Evolutionary conservation across 208 protist species (phyloP), one percentile per base, ranked within the genome.

Genomic region (Trypanosomatidae sp.): DNA sequence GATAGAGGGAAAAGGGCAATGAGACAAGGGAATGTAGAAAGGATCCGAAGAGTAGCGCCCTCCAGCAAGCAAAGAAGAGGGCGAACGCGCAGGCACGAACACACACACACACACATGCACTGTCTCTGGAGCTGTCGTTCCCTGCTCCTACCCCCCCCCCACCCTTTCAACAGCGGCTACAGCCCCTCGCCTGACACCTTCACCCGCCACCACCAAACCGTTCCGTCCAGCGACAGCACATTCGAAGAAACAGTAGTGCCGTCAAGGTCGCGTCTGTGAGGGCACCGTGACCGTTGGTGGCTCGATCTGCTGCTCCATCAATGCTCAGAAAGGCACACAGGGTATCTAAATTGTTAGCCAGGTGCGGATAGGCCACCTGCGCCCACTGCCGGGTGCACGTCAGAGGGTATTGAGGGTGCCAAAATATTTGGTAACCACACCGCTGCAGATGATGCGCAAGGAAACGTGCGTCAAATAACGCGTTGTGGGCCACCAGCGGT

Each of bases 401-500:
- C 19, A 86, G 53, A 6, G 88, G 80, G 52, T 80, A 80, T 15
- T 79, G 53, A 8, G 77, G 55, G 71, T 93, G 77, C 79, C 83
- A 90, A 49, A 86, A 52, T 25, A 90, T 66, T 36, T 62, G 49
- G 75, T 87, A 94, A 46, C 86, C 86, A 25, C 62, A 70, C 36
- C 68, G 70, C 15, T 47, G 53, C 0, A 86, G 43, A 55, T 79
- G 69, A 1, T 62, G 41, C 59, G 83, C 79, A 28, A 94, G 59
- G 64, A 94, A 94, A 0, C 69, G 33, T 1, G 76, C 69, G 66
- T 94, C 89, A 68, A 94, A 94, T 0, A n/a, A 55, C 6, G 81
- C 86, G 68, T 91, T 91, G 77, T 94, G 89, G 0, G 82, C 86
- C 53, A 91, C 82, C n/a, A 94, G 47, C 10, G 89, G 89, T 2